Conservation (phyloP, 2,329 filamentous ascomycete genomes). For the Pochonia chlamydosporia region DNA sequence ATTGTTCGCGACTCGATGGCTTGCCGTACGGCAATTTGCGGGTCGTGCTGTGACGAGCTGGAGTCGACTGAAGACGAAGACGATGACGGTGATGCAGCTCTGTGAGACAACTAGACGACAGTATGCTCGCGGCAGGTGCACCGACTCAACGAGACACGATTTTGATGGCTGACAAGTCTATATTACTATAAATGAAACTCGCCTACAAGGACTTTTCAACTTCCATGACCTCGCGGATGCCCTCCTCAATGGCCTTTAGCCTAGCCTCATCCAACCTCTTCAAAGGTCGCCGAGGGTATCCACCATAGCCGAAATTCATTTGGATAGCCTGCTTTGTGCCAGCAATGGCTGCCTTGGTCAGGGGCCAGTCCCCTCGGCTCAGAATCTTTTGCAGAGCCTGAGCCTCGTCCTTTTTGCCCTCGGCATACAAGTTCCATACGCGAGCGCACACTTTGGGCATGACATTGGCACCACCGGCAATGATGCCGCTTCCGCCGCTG, state of each 20-base stretch:
- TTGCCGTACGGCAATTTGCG: too few species aligned
- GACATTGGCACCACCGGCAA: slow-evolving; percentile 80
- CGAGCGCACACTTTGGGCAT: slow-evolving; percentile 76
- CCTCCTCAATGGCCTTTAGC: slow-evolving; percentile 46
- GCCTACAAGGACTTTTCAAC: slow-evolving; percentile 42
- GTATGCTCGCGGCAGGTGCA: too few species aligned
- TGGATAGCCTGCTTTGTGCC: slow-evolving; percentile 83
- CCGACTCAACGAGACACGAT: too few species aligned
- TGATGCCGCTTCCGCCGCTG: slow-evolving; percentile 76
- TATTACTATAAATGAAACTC: not conserved
- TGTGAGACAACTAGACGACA: too few species aligned
- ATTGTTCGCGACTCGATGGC: too few species aligned
- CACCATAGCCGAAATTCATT: slow-evolving; percentile 76
- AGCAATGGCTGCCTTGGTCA: slow-evolving; percentile 77
- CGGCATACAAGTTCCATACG: slow-evolving; percentile 69
- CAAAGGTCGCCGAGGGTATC: slow-evolving; percentile 66
- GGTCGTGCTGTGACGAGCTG: too few species aligned
- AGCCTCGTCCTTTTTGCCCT: slow-evolving; percentile 71
- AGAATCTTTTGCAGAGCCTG: slow-evolving; percentile 71
- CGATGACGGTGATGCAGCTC: too few species aligned
- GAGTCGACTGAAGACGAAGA: too few species aligned
- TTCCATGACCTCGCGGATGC: slow-evolving; percentile 58
- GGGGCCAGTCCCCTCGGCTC: slow-evolving; percentile 72
- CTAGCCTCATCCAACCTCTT: slow-evolving; percentile 57
- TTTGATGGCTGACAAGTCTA: too few species aligned